Percentiles rank a stretch among this genome's conserved stretches.
Conservation (phyloP, 108 stramenopile species). For the Cyclotella choctawhatcheeana region DNA sequence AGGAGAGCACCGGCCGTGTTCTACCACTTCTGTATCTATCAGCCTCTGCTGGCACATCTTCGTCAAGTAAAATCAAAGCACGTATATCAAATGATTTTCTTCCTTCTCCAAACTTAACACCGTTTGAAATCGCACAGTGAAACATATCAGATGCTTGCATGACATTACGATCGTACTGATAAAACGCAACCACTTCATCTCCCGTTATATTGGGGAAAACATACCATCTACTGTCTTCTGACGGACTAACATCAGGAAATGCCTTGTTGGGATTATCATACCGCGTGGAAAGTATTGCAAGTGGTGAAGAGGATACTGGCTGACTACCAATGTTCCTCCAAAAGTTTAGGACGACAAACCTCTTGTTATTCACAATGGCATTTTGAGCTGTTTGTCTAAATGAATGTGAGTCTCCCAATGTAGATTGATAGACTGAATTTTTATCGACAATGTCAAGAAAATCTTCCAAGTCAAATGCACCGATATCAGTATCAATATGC, state of each 20-base stretch:
- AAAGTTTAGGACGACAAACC: slow-evolving; percentile 59
- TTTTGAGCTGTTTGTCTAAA: neutral
- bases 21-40: slow-evolving; percentile 45
- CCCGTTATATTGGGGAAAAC: slow-evolving; percentile 47
- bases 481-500: slow-evolving; percentile 70
- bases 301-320: slow-evolving; percentile 44
- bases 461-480: slow-evolving; percentile 57
- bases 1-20: slow-evolving; percentile 40
- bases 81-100: slow-evolving; percentile 63
- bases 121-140: slow-evolving; percentile 54
- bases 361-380: slow-evolving; percentile 24
- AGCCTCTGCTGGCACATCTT: slow-evolving; percentile 40
- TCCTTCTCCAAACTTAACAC: neutral
- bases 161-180: slow-evolving; percentile 59
- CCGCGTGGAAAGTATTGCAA: slow-evolving; percentile 47
- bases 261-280: slow-evolving; percentile 35
- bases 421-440: slow-evolving; percentile 42
- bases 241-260: slow-evolving; percentile 51
- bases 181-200: slow-evolving; percentile 58
- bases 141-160: slow-evolving; percentile 55
- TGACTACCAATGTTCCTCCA: slow-evolving; percentile 48
- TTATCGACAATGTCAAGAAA: slow-evolving; percentile 51
- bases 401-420: neutral
- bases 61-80: slow-evolving; percentile 59
- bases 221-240: slow-evolving; percentile 55